Base-by-base conservation (phyloP, 306 rosid genomes). In the Rosa multiflora region DNA sequence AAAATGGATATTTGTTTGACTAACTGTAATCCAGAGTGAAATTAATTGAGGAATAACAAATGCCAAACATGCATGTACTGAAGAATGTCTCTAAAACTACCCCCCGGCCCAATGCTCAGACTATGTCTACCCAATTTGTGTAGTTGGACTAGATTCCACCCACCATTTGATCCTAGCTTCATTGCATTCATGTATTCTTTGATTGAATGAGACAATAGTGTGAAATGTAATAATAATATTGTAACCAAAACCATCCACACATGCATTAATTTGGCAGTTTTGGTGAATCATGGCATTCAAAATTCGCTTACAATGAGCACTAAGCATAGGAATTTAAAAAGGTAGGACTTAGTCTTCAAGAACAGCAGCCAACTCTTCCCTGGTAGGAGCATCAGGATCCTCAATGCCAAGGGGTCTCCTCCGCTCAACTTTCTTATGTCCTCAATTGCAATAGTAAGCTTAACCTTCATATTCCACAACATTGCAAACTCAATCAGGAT, bases 391-490 rank as follows among this genome's bases (percentile, higher is more conserved):
- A 79, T 95, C 97, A 13, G 85, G 80, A 55, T 92, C 92, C 82
- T 95, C 99, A n/a, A 88, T 90, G 53, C 99, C 99, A 72, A 95
- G 99, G 43, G 92, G 79, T 79, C 93, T 85, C 86, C 86, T 86
- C 78, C 99, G 90, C 88, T 95, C 99, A 67, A 88, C 86, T 70
- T 95, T 77, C 99, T 81, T 8, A 97, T 97, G 82, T 95, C 99
- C 87, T 95, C 99, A 87, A 95, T 95, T 90, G 87, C 83, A 67
- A 95, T 67, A 68, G 99, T 95, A 56, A 95, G 82, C 78, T 95
- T 95, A 64, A 95, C 96, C 99, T 95, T 56, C n/a, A 61, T 11
- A 61, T 61, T 4, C 13, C 58, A 75, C 23, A 44, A 8, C 79
- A 62, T 46, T n/a, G n/a, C 46, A 61, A 61, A 61, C 1, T 46